Evolutionary conservation across 1,139 yeast genomes (phyloP).

Genomic region (Zygoascus meyerae): DNA sequence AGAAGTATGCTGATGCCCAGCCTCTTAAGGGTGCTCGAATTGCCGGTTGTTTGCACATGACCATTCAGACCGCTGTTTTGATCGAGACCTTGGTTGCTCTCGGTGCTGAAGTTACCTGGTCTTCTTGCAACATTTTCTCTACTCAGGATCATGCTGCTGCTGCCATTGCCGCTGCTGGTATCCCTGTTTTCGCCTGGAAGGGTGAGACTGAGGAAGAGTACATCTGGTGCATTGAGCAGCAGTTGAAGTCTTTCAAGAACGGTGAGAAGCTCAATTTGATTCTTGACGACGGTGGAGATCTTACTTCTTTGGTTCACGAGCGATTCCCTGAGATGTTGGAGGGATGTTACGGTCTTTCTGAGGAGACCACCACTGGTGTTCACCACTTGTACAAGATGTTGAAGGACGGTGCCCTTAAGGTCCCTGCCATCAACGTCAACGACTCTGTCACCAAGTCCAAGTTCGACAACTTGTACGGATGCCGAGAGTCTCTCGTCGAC

Average conservation of each 20-base stretch:
- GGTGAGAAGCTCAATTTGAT: conserved; percentile 93
- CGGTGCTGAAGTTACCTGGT: conserved; percentile 99
- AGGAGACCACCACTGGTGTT: conserved; percentile 99
- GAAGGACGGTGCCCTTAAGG: conserved; percentile 85
- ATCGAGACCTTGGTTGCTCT: conserved; percentile 95
- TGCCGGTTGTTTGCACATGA: conserved; percentile 99
- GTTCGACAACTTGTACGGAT: conserved; percentile 99
- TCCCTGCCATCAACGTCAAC: conserved; percentile 99
- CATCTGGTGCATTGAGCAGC: conserved; percentile 99
- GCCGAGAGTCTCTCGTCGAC: conserved; percentile 97
- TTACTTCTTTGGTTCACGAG: conserved; percentile 94
- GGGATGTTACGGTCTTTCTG: conserved; percentile 93
- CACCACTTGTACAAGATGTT: conserved; percentile 98
- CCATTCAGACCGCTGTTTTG: conserved; percentile 98
- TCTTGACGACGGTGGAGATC: conserved; percentile 99
- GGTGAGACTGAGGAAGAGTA: conserved; percentile 99
- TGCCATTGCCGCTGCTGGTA: conserved; percentile 99
- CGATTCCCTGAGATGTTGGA: conserved; percentile 97
- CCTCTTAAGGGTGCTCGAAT: conserved; percentile 98
- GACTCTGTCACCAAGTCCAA: conserved; percentile 99
- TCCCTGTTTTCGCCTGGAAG: conserved; percentile 99
- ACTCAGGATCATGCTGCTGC: conserved; percentile 99
- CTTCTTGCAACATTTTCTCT: conserved; percentile 98
- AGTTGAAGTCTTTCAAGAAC: conserved; percentile 97
- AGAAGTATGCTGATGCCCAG: conserved; percentile 84